These are phyloP conservation scores for Candida ficus DNA, from an alignment of 805 yeast genomes.

Conservation along the genomic window DNA sequence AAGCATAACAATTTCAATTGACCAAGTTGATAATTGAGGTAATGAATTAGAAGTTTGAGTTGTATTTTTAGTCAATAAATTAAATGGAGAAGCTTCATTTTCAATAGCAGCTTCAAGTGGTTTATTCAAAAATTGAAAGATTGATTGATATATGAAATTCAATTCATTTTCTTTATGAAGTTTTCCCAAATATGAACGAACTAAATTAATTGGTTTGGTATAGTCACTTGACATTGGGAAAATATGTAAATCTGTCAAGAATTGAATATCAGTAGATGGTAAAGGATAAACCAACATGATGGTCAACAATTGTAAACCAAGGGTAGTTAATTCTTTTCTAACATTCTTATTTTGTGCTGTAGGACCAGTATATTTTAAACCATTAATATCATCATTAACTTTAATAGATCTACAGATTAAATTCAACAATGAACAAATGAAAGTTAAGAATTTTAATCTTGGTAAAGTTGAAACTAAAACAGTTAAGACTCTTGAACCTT, in stretches of 20 bases:
- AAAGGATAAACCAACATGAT: slow-evolving; percentile 59
- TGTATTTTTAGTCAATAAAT: slow-evolving; percentile 12
- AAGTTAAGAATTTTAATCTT: slow-evolving; percentile 41
- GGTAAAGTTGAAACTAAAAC: slow-evolving; percentile 47
- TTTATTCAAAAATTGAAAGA: slow-evolving; percentile 41
- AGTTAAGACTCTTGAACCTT: slow-evolving; percentile 60
- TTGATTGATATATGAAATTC: slow-evolving; percentile 39
- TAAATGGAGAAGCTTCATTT: slow-evolving; percentile 33
- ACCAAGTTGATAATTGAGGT: slow-evolving; percentile 42
- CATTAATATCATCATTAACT: slow-evolving; percentile 36
- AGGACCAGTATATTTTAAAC: slow-evolving; percentile 30
- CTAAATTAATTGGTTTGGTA: slow-evolving; percentile 40
- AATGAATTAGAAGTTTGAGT: slow-evolving; percentile 22
- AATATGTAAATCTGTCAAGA: slow-evolving; percentile 31
- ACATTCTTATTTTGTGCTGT: slow-evolving; percentile 19
- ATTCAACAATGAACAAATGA: slow-evolving; percentile 69
- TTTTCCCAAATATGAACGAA: slow-evolving; percentile 46
- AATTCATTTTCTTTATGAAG: slow-evolving; percentile 53
- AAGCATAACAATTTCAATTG: slow-evolving; percentile 54
- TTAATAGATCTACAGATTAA: slow-evolving; percentile 47
- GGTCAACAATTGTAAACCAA: slow-evolving; percentile 57
- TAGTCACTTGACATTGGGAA: slow-evolving; percentile 12
- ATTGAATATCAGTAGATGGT: slow-evolving; percentile 41
- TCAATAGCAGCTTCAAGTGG: slow-evolving; percentile 39
- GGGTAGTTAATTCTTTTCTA: slow-evolving; percentile 44